Percentiles rank a stretch among this genome's conserved stretches.
Evolutionary conservation across 768 basidiomycete genomes (phyloP).

Genomic region (Mycena maculata): DNA sequence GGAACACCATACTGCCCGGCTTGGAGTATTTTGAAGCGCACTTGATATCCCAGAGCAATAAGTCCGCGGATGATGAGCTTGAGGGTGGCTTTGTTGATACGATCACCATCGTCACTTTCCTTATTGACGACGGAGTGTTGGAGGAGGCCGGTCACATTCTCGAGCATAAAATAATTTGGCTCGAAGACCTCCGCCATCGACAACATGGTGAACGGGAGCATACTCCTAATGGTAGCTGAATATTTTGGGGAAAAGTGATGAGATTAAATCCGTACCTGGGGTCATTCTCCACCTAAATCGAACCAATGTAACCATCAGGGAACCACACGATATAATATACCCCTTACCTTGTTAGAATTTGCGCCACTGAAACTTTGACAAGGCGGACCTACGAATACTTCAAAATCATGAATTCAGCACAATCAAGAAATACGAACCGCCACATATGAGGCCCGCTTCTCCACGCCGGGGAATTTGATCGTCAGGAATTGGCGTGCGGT

Average conservation of each 20-base stretch:
- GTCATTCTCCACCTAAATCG: slow-evolving; percentile 66
- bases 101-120: slow-evolving; percentile 39
- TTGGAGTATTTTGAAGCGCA: slow-evolving; percentile 71
- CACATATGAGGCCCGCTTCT: slow-evolving; percentile 78
- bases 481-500: slow-evolving; percentile 46
- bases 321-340: background rate
- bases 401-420: background rate
- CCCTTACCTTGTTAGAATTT: slow-evolving; percentile 67
- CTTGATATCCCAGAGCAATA: slow-evolving; percentile 77
- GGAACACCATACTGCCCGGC: slow-evolving; percentile 80
- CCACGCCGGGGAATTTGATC: slow-evolving; percentile 66
- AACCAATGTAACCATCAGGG: background rate
- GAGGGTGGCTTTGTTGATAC: slow-evolving; percentile 66
- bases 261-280: slow-evolving; percentile 55
- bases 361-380: slow-evolving; percentile 79
- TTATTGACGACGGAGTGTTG: slow-evolving; percentile 59
- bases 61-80: slow-evolving; percentile 74
- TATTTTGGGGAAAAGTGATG: slow-evolving; percentile 16
- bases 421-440: slow-evolving; percentile 59
- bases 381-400: slow-evolving; percentile 67
- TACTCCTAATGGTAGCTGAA: slow-evolving; percentile 54
- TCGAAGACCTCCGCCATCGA: slow-evolving; percentile 74
- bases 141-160: slow-evolving; percentile 78
- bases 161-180: slow-evolving; percentile 73
- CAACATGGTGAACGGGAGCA: slow-evolving; percentile 76